phyloP scores from a whole-genome alignment of 805 yeast species.

The Huiozyma sinensis region DNA sequence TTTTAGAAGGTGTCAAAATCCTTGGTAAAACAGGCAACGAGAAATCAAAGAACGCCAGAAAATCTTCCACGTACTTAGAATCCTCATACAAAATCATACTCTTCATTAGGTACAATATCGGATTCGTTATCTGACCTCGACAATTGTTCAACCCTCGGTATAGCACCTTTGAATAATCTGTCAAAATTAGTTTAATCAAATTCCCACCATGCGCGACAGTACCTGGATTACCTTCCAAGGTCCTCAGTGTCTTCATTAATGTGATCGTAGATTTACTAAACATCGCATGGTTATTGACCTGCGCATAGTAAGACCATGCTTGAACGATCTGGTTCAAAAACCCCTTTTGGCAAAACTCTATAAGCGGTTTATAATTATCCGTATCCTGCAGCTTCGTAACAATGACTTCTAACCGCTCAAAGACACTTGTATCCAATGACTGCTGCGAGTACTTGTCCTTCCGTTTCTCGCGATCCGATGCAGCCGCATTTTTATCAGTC shows the following conservation, averaged over 20 bases:
- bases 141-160: slow-evolving; percentile 55
- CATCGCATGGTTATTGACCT: slow-evolving; percentile 40
- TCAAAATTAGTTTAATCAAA: slow-evolving; percentile 39
- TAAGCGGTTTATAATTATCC: slow-evolving; percentile 18
- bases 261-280: slow-evolving; percentile 36
- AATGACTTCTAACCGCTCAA: slow-evolving; percentile 17
- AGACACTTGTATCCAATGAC: slow-evolving; percentile 18
- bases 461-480: background rate
- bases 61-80: slow-evolving; percentile 43
- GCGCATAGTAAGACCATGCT: slow-evolving; percentile 39
- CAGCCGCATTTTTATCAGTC: background rate
- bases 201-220: slow-evolving; percentile 14
- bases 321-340: slow-evolving; percentile 31
- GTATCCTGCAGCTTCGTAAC: slow-evolving; percentile 13
- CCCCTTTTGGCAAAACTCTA: slow-evolving; percentile 28
- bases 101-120: slow-evolving; percentile 47
- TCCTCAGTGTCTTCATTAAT: slow-evolving; percentile 30
- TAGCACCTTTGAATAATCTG: slow-evolving; percentile 47
- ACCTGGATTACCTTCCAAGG: slow-evolving; percentile 11
- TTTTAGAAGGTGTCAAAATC: slow-evolving; percentile 42
- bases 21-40: slow-evolving; percentile 51
- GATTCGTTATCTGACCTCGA: slow-evolving; percentile 49
- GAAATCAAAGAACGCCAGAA: slow-evolving; percentile 60
- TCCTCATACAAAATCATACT: slow-evolving; percentile 40
- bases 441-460: slow-evolving; percentile 11